phyloP scores from a whole-genome alignment of 495 filamentous ascomycete genomes.

The Trichoderma erinaceum region DNA sequence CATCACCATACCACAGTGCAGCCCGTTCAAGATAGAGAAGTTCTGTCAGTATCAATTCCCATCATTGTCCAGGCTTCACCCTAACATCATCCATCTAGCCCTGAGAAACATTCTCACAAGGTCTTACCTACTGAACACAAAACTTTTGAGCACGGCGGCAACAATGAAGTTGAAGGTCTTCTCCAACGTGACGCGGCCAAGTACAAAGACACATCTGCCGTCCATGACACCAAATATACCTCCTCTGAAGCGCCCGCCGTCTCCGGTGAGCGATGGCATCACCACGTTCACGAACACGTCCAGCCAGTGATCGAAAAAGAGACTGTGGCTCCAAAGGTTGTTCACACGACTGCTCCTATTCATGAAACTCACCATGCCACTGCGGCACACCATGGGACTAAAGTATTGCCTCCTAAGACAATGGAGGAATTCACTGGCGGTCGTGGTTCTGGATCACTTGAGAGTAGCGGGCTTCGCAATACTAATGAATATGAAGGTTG shows the following conservation, averaged over 20 bases:
- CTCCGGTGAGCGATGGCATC: slow-evolving; percentile 57
- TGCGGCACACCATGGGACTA: slow-evolving; percentile 52
- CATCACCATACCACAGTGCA: slow-evolving; percentile 53
- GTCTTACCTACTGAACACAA: slow-evolving; percentile 48
- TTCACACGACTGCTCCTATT: slow-evolving; percentile 62
- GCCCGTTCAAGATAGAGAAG: slow-evolving; percentile 41
- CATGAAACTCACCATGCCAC: slow-evolving; percentile 61
- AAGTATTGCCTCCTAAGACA: slow-evolving; percentile 52
- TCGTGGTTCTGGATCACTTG: neutral
- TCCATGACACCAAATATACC: slow-evolving; percentile 44
- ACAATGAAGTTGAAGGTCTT: slow-evolving; percentile 34
- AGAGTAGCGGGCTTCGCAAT: neutral
- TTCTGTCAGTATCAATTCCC: slow-evolving; percentile 22
- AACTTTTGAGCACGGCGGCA: slow-evolving; percentile 49
- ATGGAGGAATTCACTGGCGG: slow-evolving; percentile 49
- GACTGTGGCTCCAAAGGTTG: slow-evolving; percentile 55
- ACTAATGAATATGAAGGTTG: neutral
- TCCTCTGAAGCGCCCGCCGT: slow-evolving; percentile 40
- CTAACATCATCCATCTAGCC: slow-evolving; percentile 9
- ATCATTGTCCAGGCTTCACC: neutral
- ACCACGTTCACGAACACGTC: slow-evolving; percentile 57
- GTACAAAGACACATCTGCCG: slow-evolving; percentile 42
- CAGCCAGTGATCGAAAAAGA: slow-evolving; percentile 63
- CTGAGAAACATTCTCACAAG: slow-evolving; percentile 45
- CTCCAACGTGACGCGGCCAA: slow-evolving; percentile 43